Percentiles rank a stretch among this genome's conserved stretches.
Conservation (phyloP, 2,329 filamentous ascomycete genomes). For the Diaporthe citrichinensis region DNA sequence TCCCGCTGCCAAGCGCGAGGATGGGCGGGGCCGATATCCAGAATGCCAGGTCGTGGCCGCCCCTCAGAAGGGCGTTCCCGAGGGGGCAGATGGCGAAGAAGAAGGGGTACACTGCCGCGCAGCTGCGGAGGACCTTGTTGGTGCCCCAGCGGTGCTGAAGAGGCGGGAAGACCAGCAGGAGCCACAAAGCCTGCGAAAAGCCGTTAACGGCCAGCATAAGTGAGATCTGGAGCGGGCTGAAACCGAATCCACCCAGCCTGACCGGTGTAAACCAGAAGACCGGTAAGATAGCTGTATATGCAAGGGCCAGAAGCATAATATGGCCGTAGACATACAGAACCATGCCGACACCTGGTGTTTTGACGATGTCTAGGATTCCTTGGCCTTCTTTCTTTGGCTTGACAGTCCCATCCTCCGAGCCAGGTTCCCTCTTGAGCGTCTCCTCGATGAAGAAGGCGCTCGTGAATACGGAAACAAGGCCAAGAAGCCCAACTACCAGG, state of each 20-base stretch:
- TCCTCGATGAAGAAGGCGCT: constrained; percentile 74
- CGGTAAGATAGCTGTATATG: constrained; percentile 79
- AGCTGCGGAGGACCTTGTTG: constrained; percentile 72
- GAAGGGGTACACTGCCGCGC: constrained; percentile 72
- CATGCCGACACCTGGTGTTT: constrained; percentile 73
- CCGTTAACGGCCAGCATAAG: constrained; percentile 76
- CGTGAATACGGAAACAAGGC: constrained; percentile 65
- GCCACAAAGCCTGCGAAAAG: constrained; percentile 77
- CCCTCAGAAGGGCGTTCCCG: constrained; percentile 69
- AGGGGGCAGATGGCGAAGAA: constrained; percentile 71
- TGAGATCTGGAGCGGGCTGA: constrained; percentile 75
- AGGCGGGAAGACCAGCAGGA: constrained; percentile 77
- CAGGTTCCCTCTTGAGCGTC: constrained; percentile 59
- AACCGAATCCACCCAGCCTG: constrained; percentile 74
- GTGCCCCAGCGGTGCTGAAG: constrained; percentile 78
- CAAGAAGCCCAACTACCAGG: constrained; percentile 69
- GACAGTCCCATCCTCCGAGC: constrained; percentile 39
- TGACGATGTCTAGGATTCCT: constrained; percentile 69
- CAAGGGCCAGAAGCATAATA: constrained; percentile 77
- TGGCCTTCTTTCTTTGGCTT: constrained; percentile 49
- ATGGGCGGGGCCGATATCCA: constrained; percentile 65
- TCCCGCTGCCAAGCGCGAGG: constrained; percentile 71
- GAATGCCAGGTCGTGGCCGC: constrained; percentile 62
- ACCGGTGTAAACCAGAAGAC: constrained; percentile 78
- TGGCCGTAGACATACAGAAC: constrained; percentile 77